A percentile compares a stretch with the other conserved stretches of the same genome.
Evolutionary conservation across 2,329 filamentous ascomycete species (phyloP).

Genomic region (Fusarium sp.): DNA sequence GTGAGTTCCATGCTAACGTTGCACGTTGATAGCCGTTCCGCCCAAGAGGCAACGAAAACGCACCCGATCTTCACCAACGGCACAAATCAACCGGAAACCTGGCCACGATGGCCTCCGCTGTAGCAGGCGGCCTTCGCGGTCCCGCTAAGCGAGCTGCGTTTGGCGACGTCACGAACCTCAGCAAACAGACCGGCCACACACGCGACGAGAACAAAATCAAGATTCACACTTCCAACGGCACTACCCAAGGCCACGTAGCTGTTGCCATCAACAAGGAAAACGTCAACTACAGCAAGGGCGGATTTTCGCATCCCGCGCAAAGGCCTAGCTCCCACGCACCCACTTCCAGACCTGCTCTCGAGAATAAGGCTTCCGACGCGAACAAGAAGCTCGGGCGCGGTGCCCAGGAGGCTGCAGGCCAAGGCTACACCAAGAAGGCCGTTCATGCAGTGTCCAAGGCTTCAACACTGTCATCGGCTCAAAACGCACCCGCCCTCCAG

Average conservation of each 20-base stretch:
- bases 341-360: slow-evolving; percentile 40
- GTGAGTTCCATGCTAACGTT: slow-evolving; percentile 29
- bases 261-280: slow-evolving; percentile 61
- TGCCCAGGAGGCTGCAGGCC: slow-evolving; percentile 24
- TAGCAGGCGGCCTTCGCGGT: slow-evolving; percentile 50
- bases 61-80: slow-evolving; percentile 74
- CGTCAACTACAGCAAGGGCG: slow-evolving; percentile 49
- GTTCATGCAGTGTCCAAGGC: slow-evolving; percentile 30
- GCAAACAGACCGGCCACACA: slow-evolving; percentile 51
- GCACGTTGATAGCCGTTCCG: slow-evolving; percentile 53
- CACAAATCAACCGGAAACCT: slow-evolving; percentile 83
- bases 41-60: slow-evolving; percentile 64
- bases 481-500: slow-evolving; percentile 47
- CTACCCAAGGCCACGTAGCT: slow-evolving; percentile 43
- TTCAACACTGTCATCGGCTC: slow-evolving; percentile 23
- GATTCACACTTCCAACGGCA: slow-evolving; percentile 38
- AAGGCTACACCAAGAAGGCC: slow-evolving; percentile 37
- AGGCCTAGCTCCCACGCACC: slow-evolving; percentile 38
- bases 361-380: slow-evolving; percentile 43
- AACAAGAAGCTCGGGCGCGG: slow-evolving; percentile 39
- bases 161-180: slow-evolving; percentile 83
- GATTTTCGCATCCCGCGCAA: slow-evolving; percentile 55
- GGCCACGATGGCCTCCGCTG: slow-evolving; percentile 43
- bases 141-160: slow-evolving; percentile 82
- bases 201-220: slow-evolving; percentile 55